These are phyloP conservation scores for Morella rubra DNA, from an alignment of 306 rosid species.

Conservation along the genomic window DNA sequence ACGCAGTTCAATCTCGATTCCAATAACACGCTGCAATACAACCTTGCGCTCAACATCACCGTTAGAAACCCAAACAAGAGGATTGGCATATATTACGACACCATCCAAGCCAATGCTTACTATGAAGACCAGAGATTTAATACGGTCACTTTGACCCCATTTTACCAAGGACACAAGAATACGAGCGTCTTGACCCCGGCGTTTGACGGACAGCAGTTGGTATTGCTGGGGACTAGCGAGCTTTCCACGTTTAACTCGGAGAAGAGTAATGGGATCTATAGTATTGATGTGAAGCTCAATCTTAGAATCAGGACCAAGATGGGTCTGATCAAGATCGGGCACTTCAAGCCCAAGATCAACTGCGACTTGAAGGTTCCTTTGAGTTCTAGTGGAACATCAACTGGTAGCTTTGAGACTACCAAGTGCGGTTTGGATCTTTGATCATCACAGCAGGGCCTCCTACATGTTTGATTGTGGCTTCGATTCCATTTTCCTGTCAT, in stretches of 20 bases:
- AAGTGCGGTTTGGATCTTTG: conserved; percentile 37
- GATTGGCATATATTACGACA: conserved; percentile 55
- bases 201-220: conserved; percentile 30
- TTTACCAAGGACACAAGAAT: conserved; percentile 46
- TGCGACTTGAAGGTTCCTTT: conserved; percentile 50
- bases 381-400: conserved; percentile 18
- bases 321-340: conserved; percentile 32
- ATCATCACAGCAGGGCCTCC: not conserved
- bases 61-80: conserved; percentile 55
- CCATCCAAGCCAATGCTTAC: conserved; percentile 38
- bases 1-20: conserved; percentile 40
- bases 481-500: not conserved
- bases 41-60: conserved; percentile 51
- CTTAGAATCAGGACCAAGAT: conserved; percentile 40
- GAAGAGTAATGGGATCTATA: conserved; percentile 28
- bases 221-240: not conserved
- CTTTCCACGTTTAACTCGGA: conserved; percentile 22
- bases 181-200: conserved; percentile 23
- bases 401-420: conserved; percentile 26
- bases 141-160: conserved; percentile 19
- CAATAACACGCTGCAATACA: conserved; percentile 36
- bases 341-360: conserved; percentile 43
- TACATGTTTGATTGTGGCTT: not conserved
- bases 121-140: conserved; percentile 42
- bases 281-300: conserved; percentile 40